These are phyloP conservation scores for Globisporangium megalacanthum DNA, from an alignment of 352 stramenopile genomes.

Conservation along the genomic window DNA sequence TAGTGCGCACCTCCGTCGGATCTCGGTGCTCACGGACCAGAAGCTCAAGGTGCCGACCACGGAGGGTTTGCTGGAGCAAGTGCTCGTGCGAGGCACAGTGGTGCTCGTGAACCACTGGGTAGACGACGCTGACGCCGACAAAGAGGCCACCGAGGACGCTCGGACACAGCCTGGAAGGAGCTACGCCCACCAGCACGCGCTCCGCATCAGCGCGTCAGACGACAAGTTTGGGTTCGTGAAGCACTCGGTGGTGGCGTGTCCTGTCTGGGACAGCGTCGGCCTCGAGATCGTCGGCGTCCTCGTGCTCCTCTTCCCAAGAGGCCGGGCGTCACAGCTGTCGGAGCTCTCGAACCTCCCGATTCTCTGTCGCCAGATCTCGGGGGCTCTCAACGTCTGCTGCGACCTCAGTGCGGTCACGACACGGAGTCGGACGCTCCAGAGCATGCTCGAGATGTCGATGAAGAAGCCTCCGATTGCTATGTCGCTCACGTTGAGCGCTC, in stretches of 20 bases:
- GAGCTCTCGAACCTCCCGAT: conserved; percentile 59
- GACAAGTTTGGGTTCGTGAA: conserved; percentile 42
- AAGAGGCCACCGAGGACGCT: neutral
- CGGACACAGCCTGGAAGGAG: conserved; percentile 1
- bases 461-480: conserved; percentile 18
- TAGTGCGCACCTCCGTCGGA: conserved; percentile 32
- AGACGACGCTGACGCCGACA: conserved; percentile 12
- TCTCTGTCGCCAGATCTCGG: conserved; percentile 60
- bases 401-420: conserved; percentile 40
- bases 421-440: conserved; percentile 39
- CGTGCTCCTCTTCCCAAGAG: conserved; percentile 47
- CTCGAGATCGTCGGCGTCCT: conserved; percentile 65
- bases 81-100: conserved; percentile 35
- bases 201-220: conserved; percentile 36
- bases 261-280: conserved; percentile 56
- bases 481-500: conserved; percentile 44
- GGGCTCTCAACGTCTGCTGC: conserved; percentile 61
- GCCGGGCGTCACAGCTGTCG: conserved; percentile 17
- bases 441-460: conserved; percentile 42
- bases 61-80: conserved; percentile 56
- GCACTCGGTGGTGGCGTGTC: conserved; percentile 60
- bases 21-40: conserved; percentile 60
- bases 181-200: conserved; percentile 18
- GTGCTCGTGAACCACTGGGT: conserved; percentile 56
- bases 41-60: conserved; percentile 39